Base-by-base conservation (phyloP, 192 early-diverging fungal species). In the Rhizoclosmatium sp. region DNA sequence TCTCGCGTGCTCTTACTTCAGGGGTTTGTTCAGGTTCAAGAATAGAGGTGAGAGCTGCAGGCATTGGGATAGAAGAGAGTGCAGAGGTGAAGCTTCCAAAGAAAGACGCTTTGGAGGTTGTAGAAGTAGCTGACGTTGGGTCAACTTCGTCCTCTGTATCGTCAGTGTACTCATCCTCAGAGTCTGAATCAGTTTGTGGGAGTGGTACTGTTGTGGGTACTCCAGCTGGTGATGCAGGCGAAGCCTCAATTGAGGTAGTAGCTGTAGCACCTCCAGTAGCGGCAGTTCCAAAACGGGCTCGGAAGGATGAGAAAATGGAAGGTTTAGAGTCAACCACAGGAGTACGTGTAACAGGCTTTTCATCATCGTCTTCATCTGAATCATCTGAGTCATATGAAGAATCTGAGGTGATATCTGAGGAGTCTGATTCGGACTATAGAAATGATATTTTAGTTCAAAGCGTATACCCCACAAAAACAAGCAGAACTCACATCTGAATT, bases 11-110 rank as follows among this genome's bases (percentile, higher is more conserved):
- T 40, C 54, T 71, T 56, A 54, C 48, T 56, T 71, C 69, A 41
- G 72, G 72, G 7, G 72, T 64, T 45, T 42, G 41, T 10, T 75
- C 72, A 31, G 72, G 59, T 46, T 60, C 72, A 10, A 75, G 58
- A 46, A 75, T 64, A 10, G 70, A 72, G 14, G 70, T 72, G 16
- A 72, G 56, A 3, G 70, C 48, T 0, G 31, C 31, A 31, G 31
- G 31, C 31, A 31, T 31, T 31, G 31, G 31, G 31, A 31, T 31
- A 3, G 71, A n/a, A 2, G 71, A 19, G n/a, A 72, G 19, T 54
- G 16, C 44, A 14, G 14, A 19, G 19, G 60, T 31, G 9, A 62
- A 21, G 9, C 10, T 62, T 21, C 60, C 60, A 9, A 62, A 23
- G 60, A 62, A 62, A 7, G 60, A 62, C 7, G 39, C 21, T 62